Evolutionary conservation across 2,329 filamentous ascomycete species (phyloP).

Genomic region (Dryadomyces quercus-mongolicae): DNA sequence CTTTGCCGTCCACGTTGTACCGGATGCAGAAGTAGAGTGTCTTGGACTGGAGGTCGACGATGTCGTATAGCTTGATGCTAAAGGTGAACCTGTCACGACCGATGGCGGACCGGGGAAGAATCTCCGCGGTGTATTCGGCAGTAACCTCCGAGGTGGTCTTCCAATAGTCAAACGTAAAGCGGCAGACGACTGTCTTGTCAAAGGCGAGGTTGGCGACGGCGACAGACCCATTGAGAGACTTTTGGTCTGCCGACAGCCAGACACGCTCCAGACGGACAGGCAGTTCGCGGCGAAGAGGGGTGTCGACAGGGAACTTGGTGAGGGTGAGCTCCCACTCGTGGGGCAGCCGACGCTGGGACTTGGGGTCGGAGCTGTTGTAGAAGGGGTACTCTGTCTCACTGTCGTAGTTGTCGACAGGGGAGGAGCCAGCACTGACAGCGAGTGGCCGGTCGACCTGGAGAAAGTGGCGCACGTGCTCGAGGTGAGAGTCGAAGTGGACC

Average conservation of each 20-base stretch:
- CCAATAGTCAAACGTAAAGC: slow-evolving; percentile 97
- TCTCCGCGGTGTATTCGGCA: slow-evolving; percentile 77
- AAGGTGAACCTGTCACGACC: slow-evolving; percentile 87
- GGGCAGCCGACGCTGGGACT: slow-evolving; percentile 29
- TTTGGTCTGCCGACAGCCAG: slow-evolving; percentile 79
- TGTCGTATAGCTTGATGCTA: slow-evolving; percentile 82
- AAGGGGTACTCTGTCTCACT: slow-evolving; percentile 88
- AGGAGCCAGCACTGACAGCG: slow-evolving; percentile 91
- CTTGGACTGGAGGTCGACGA: slow-evolving; percentile 83
- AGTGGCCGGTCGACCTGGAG: slow-evolving; percentile 85
- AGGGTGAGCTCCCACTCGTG: slow-evolving; percentile 83
- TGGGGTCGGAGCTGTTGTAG: slow-evolving; percentile 32
- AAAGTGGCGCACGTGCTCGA: slow-evolving; percentile 94
- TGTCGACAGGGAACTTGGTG: slow-evolving; percentile 67
- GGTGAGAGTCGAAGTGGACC: slow-evolving; percentile 95
- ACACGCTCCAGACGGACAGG: slow-evolving; percentile 77
- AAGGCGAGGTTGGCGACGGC: slow-evolving; percentile 83
- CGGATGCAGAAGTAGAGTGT: slow-evolving; percentile 86
- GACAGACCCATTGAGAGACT: slow-evolving; percentile 70
- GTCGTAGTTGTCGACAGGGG: slow-evolving; percentile 78
- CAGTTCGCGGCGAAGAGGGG: slow-evolving; percentile 45
- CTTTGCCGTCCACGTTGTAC: slow-evolving; percentile 71
- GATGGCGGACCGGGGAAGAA: slow-evolving; percentile 47
- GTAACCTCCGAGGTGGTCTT: slow-evolving; percentile 92
- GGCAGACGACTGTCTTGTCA: slow-evolving; percentile 76